Base-by-base conservation (phyloP, 169 alveolate species). In the Cryptosporidium ubiquitum region DNA sequence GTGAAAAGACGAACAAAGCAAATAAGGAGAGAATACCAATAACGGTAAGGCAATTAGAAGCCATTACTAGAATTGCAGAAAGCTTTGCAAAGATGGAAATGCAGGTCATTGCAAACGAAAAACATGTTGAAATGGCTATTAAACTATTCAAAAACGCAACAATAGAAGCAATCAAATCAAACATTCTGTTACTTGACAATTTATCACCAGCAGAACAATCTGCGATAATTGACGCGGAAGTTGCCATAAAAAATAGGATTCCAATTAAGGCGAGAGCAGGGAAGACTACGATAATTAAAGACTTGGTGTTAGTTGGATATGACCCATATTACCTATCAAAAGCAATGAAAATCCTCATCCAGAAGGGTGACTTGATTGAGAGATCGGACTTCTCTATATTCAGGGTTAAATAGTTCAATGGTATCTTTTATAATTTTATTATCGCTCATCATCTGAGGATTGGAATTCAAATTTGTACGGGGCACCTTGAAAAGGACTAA, bases 1-100 rank as follows among this genome's bases (percentile, higher is more conserved):
- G 96, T 16, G 92, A 91, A 66, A 93, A 91, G 51, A 95, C 96
- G 10, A 91, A 14, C 79, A 91, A 69, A 84, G 68, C 58, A 92
- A 93, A 68, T 51, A 91, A 70, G 58, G 89, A 93, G 69, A 94
- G 85, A 57, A 97, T 99, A 26, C 99, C 99, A 14, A 98, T 99
- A 47, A 99, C 99, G 16, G 98, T 99, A 33, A 95, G 99, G 42
- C 99, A 99, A 95, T 94, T 99, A 40, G 99, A 99, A 93, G 99
- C 99, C 26, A 94, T 99, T 44, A 97, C 97, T 39, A 96, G 99
- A 73, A 74, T 98, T 16, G 95, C 99, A 23, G 99, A 98, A 92
- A 94, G 96, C 75, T 94, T 95, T 60, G 98, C 98, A 23, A 92
- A 95, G 33, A 95, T 95, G 98, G 98, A 95, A 84, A 91, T 95